Conservation (phyloP, 352 stramenopile species). For the Phytophthora vignae region DNA sequence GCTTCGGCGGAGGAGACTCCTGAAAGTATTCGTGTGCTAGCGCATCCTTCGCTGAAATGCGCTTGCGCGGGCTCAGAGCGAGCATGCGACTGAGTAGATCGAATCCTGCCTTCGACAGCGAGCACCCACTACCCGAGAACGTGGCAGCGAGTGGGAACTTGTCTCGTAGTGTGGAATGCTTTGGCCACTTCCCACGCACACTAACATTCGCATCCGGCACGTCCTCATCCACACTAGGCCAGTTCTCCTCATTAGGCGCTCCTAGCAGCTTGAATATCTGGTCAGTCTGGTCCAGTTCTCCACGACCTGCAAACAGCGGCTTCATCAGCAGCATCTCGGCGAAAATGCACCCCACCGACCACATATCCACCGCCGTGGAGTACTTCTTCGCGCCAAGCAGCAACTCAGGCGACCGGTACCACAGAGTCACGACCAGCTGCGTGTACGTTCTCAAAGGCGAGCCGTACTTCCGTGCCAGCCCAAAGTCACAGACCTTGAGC, state of each 20-base stretch:
- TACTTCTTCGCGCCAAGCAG: slow-evolving; percentile 94
- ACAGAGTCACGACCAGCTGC: slow-evolving; percentile 95
- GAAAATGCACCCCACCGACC: slow-evolving; percentile 97
- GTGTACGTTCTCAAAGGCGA: slow-evolving; percentile 86
- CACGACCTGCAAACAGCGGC: slow-evolving; percentile 92
- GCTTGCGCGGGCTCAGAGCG: slow-evolving; percentile 71
- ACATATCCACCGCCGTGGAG: slow-evolving; percentile 97
- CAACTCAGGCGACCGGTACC: slow-evolving; percentile 96
- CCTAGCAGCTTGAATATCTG: slow-evolving; percentile 97
- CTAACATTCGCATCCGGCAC: slow-evolving; percentile 66
- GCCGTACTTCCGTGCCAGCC: slow-evolving; percentile 83
- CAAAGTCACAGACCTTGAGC: slow-evolving; percentile 91
- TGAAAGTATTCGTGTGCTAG: slow-evolving; percentile 86
- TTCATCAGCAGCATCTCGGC: slow-evolving; percentile 95
- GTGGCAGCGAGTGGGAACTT: slow-evolving; percentile 79
- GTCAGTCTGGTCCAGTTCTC: slow-evolving; percentile 97
- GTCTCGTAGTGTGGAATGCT: slow-evolving; percentile 71
- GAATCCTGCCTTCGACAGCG: slow-evolving; percentile 79
- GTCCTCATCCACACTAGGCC: slow-evolving; percentile 78
- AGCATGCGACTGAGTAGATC: slow-evolving; percentile 76
- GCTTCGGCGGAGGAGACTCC: slow-evolving; percentile 70
- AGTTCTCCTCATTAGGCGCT: slow-evolving; percentile 90
- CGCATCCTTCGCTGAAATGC: slow-evolving; percentile 82
- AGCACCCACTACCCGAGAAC: slow-evolving; percentile 59
- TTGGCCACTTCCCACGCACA: slow-evolving; percentile 72